Conservation (phyloP, 1,284 basidiomycete species). For the Apiotrichum porosum region DNA sequence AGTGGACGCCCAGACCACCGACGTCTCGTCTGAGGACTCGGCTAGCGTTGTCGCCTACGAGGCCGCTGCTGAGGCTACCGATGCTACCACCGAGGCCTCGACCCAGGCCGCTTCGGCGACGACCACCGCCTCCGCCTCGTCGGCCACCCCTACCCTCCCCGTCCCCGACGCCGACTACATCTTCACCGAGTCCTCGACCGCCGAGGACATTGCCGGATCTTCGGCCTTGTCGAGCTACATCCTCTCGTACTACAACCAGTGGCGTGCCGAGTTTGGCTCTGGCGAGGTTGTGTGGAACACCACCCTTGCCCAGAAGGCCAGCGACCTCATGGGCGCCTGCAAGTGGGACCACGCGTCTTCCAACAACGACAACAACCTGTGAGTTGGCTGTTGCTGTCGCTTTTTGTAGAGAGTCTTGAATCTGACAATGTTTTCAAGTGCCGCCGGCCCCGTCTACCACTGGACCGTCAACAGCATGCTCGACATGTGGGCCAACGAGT, state of each 20-base stretch:
- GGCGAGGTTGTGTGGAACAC: neutral
- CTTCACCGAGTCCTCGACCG: constrained; percentile 46
- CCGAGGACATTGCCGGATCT: constrained; percentile 10
- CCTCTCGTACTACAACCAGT: neutral
- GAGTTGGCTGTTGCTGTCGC: neutral
- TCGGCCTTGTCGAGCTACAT: neutral
- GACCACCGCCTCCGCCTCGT: too few species aligned
- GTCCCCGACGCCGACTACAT: too few species aligned
- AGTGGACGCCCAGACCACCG: too few species aligned
- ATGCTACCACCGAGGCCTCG: too few species aligned
- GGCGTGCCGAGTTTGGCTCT: neutral
- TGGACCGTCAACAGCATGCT: neutral
- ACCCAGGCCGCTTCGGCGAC: too few species aligned
- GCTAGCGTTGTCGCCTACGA: too few species aligned
- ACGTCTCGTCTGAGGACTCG: too few species aligned
- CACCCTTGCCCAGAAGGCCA: neutral
- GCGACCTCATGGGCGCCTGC: neutral
- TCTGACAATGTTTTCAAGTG: neutral
- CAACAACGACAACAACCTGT: neutral
- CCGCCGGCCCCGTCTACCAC: neutral
- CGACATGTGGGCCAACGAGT: neutral
- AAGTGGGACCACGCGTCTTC: neutral
- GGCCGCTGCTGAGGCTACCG: too few species aligned
- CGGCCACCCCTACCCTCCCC: too few species aligned
- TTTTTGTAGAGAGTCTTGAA: too few species aligned